Evolutionary conservation across 2,329 filamentous ascomycete species (phyloP).

Genomic region (Penicillium sclerotiorum): DNA sequence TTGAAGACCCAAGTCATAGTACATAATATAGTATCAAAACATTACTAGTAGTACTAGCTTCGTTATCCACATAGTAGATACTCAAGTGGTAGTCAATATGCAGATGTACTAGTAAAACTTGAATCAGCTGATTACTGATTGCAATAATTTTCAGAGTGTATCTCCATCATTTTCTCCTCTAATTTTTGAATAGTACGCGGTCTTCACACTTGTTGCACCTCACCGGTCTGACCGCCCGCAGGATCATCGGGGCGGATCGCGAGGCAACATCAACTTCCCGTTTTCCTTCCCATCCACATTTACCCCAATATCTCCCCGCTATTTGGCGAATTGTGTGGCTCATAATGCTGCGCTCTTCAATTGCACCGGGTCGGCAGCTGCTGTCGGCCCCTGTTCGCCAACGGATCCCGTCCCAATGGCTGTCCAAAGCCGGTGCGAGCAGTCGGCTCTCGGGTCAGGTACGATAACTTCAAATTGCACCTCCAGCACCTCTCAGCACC

Average conservation of each 20-base stretch:
- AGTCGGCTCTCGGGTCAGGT: slow-evolving; percentile 46
- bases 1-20: too few species aligned
- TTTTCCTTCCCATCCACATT: slow-evolving; percentile 32
- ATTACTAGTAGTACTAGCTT: too few species aligned
- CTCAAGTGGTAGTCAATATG: too few species aligned
- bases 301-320: slow-evolving; percentile 28
- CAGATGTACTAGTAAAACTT: too few species aligned
- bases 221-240: slow-evolving; percentile 33
- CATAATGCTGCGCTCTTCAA: slow-evolving; percentile 60
- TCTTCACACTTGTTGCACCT: too few species aligned
- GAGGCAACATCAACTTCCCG: slow-evolving; percentile 39
- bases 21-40: too few species aligned
- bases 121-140: too few species aligned
- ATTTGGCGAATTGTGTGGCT: slow-evolving; percentile 46
- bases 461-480: slow-evolving; percentile 24
- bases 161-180: too few species aligned
- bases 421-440: slow-evolving; percentile 39
- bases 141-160: too few species aligned
- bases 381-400: slow-evolving; percentile 43
- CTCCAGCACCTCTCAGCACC: too few species aligned
- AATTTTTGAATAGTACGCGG: too few species aligned
- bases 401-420: slow-evolving; percentile 47
- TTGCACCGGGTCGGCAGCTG: slow-evolving; percentile 51
- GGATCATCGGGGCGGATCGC: slow-evolving; percentile 43
- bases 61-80: too few species aligned